Evolutionary conservation across 495 filamentous ascomycete species (phyloP).

Genomic region (Hyaloscypha variabilis): DNA sequence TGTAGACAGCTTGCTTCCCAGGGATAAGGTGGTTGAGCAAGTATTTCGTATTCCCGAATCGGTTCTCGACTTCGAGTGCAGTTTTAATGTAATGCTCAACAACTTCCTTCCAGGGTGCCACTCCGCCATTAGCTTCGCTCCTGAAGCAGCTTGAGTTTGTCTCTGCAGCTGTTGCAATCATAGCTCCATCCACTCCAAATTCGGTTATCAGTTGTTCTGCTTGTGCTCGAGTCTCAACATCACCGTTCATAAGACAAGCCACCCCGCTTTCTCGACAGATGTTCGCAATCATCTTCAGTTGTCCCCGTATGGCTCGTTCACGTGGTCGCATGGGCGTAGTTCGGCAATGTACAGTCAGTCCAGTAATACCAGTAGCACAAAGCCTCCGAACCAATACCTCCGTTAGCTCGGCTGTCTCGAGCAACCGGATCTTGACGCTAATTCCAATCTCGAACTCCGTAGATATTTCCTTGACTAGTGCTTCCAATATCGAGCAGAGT

Average conservation of each 20-base stretch:
- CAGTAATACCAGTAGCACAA: constrained; percentile 83
- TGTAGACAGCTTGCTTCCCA: constrained; percentile 67
- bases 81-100: constrained; percentile 71
- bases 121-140: constrained; percentile 60
- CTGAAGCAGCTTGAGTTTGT: constrained; percentile 85
- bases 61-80: constrained; percentile 78
- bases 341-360: constrained; percentile 91
- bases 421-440: constrained; percentile 90
- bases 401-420: constrained; percentile 75
- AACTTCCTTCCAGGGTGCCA: constrained; percentile 72
- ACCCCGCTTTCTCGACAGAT: constrained; percentile 83
- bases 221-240: constrained; percentile 72
- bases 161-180: constrained; percentile 95
- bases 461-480: constrained; percentile 77
- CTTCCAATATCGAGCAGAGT: constrained; percentile 77
- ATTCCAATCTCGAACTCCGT: constrained; percentile 81
- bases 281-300: constrained; percentile 75
- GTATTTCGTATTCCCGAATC: constrained; percentile 89
- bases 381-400: constrained; percentile 73
- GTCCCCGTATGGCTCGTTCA: constrained; percentile 82
- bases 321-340: constrained; percentile 94
- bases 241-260: constrained; percentile 92
- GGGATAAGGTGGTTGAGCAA: constrained; percentile 82
- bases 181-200: constrained; percentile 86
- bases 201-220: constrained; percentile 68